Conservation (phyloP, 2,329 filamentous ascomycete genomes). For the Aspergillaceae sp. region DNA sequence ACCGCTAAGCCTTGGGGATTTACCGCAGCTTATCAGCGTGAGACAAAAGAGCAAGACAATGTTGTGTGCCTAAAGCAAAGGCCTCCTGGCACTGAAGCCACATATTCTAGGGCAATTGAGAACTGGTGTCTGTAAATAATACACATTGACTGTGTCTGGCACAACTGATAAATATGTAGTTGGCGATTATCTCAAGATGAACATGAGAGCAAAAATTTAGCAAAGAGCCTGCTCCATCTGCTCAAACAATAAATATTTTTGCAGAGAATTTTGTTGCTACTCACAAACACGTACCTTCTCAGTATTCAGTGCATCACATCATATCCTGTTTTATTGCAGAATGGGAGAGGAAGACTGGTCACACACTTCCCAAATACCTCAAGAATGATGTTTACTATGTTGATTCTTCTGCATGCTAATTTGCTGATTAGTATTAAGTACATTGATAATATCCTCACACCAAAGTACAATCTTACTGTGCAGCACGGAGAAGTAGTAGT, state of each 20-base stretch:
- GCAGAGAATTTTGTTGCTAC: not conserved
- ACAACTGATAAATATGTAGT: not conserved
- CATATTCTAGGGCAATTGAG: not conserved
- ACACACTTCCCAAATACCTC: not conserved
- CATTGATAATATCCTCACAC: not conserved
- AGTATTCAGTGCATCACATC: not conserved
- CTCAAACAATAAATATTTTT: not conserved
- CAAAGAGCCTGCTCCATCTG: not conserved
- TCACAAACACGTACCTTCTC: not conserved
- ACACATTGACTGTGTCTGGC: not conserved
- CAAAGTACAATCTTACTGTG: not conserved
- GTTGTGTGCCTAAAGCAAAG: not conserved
- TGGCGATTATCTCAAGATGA: not conserved
- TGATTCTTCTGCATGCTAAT: not conserved
- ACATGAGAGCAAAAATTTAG: not conserved
- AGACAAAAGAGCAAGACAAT: not conserved
- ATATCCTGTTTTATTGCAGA: not conserved
- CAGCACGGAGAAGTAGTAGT: too few species aligned
- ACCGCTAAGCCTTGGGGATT: not conserved
- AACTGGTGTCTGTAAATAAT: not conserved
- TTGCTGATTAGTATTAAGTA: not conserved
- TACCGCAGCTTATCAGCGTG: not conserved
- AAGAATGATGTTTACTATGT: not conserved
- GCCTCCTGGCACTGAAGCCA: not conserved
- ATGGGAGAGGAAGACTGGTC: not conserved